Evolutionary conservation across 305 asterid species (phyloP), one percentile per base, ranked within the genome.

Genomic region (Fraxinus nigra): DNA sequence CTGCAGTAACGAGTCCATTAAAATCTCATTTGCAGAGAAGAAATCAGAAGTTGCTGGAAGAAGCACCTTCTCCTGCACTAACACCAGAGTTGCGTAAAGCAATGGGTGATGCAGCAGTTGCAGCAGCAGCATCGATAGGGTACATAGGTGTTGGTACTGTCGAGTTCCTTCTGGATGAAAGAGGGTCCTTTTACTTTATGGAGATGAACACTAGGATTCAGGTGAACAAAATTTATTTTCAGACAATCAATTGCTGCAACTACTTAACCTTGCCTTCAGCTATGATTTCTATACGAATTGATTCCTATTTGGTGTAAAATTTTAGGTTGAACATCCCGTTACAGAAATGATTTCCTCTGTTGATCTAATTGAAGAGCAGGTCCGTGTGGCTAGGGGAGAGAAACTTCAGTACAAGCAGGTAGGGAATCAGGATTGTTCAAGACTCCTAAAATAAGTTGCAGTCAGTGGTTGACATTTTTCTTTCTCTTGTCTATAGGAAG

Each of bases 91-190:
- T 96, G 83, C 91, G 99, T 77, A 96, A 93, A 87, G 98, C 98
- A 83, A 95, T 95, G 99, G 99, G 99, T 79, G 99, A 95, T 89
- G 99, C 99, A 72, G 99, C 99, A 79, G 97, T 95, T 76, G 93
- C 99, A 78, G 99, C 99, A 18, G 99, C 99, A 69, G 95, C 97
- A 75, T 94, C 99, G 16, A 96, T 96, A 79, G 99, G 99, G 75
- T 96, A 96, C 84, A 81, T 96, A 22, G 99, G 99, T 74, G 99
- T 96, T 59, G 99, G 99, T 78, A 96, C 99, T 14, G 79, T 96
- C 13, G 99, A 96, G 89, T 96, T 96, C 89, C 98, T 96, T 87
- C 81, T 96, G 91, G 99, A 96, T 79, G 98, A 96, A 88, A 94
- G 99, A 80, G 99, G 99, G 3, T 90, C 95, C 32, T 96, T 96